Percentiles rank a stretch among this genome's conserved stretches.
Conservation (phyloP, 345 rosid genomes). For the Diplotaxis tenuifolia region DNA sequence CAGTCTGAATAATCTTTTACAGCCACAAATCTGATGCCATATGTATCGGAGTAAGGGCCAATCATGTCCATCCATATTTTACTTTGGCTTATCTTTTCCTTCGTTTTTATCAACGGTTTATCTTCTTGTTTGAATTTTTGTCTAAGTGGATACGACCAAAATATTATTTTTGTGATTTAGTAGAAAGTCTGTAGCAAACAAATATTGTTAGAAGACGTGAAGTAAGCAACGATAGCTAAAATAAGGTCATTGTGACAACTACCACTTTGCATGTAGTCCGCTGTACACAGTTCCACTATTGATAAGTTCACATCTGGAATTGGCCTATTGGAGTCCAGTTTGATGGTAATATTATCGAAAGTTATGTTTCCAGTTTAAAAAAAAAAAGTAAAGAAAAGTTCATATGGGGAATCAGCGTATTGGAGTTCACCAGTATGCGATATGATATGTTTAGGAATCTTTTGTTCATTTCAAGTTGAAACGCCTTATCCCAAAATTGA, state of each 20-base stretch:
- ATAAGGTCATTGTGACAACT: neutral
- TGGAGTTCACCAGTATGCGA: neutral
- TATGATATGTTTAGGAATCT: neutral
- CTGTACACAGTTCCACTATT: neutral
- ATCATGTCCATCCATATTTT: neutral
- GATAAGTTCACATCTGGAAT: neutral
- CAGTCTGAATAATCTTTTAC: neutral
- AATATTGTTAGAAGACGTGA: neutral
- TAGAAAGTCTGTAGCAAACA: neutral
- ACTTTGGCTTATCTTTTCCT: neutral
- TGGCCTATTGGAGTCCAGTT: neutral
- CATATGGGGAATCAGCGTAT: neutral
- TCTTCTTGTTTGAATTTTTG: neutral
- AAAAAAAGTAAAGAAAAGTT: neutral
- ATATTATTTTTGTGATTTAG: neutral
- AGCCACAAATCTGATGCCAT: neutral
- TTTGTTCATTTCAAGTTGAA: neutral
- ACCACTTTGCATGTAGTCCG: neutral
- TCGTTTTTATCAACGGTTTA: no score
- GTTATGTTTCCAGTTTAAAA: neutral
- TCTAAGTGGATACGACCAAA: neutral
- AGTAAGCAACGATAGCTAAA: slow-evolving; percentile 8
- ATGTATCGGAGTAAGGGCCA: neutral
- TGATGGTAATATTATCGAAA: neutral
- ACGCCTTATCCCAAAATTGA: neutral